Evolutionary conservation across 2,329 filamentous ascomycete species (phyloP).

Genomic region (Nannizzia gypsea): DNA sequence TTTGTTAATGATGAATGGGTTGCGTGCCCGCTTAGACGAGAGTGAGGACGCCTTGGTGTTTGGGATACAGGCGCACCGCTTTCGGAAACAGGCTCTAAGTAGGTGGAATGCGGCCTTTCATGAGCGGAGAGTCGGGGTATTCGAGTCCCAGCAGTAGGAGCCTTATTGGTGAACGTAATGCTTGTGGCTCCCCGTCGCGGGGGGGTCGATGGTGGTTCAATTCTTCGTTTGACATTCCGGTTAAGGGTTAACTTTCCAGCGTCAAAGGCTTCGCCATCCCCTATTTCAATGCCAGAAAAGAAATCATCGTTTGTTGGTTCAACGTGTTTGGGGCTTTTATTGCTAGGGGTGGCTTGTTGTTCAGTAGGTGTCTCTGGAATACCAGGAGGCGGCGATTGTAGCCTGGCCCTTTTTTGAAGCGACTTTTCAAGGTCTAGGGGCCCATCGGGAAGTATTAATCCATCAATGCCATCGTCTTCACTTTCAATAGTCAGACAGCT

Average conservation of each 20-base stretch:
- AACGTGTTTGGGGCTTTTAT: conserved; percentile 13
- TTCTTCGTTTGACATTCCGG: conserved; percentile 82
- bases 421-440: conserved; percentile 73
- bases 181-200: conserved; percentile 63
- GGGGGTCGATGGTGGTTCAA: conserved; percentile 56
- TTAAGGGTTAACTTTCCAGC: conserved; percentile 72
- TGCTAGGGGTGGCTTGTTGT: conserved; percentile 11
- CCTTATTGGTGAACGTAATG: conserved; percentile 80
- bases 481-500: conserved; percentile 87
- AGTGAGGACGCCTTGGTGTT: conserved; percentile 49
- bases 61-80: conserved; percentile 61
- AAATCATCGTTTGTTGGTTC: conserved; percentile 54
- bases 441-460: conserved; percentile 72
- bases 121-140: conserved; percentile 66
- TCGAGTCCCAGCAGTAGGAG: conserved; percentile 48
- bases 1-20: conserved; percentile 57
- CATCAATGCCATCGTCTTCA: conserved; percentile 83
- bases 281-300: conserved; percentile 74
- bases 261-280: conserved; percentile 69
- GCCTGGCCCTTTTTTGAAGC: conserved; percentile 53
- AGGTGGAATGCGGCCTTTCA: conserved; percentile 57
- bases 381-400: conserved; percentile 25
- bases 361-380: conserved; percentile 23
- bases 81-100: conserved; percentile 84
- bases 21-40: conserved; percentile 53